Conservation (phyloP, 768 basidiomycete genomes). For the Suillus occidentalis region DNA sequence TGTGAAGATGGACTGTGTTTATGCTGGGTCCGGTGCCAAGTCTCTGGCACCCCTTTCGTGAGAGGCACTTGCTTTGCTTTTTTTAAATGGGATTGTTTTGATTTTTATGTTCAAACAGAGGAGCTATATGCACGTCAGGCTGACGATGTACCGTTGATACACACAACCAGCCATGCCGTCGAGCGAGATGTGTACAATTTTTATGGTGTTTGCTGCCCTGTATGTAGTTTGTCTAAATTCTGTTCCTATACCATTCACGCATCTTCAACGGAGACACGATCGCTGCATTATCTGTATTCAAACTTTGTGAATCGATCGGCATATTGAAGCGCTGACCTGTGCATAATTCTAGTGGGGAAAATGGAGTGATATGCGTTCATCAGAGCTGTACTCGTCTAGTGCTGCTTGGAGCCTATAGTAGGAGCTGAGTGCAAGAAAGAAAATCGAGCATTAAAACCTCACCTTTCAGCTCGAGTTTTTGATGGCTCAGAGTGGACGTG, state of each 20-base stretch:
- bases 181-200: too few relatives aligned
- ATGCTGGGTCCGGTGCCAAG: slow-evolving; percentile 8
- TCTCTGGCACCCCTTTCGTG: not conserved
- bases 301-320: not conserved
- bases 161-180: too few relatives aligned
- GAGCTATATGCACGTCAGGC: not conserved
- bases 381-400: slow-evolving; percentile 27
- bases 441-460: slow-evolving; percentile 14
- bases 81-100: not conserved
- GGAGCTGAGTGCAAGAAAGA: slow-evolving; percentile 1
- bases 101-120: too few relatives aligned
- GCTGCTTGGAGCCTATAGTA: slow-evolving; percentile 33
- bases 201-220: too few relatives aligned
- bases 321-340: slow-evolving; percentile 48
- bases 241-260: too few relatives aligned
- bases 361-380: slow-evolving; percentile 44
- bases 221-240: too few relatives aligned
- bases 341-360: slow-evolving; percentile 81
- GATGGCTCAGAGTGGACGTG: slow-evolving; percentile 46
- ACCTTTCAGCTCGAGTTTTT: slow-evolving; percentile 54
- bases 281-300: slow-evolving; percentile 79
- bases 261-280: slow-evolving; percentile 39
- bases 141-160: not conserved
- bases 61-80: not conserved
- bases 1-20: slow-evolving; percentile 22